These are phyloP conservation scores for Neurospora cerealis DNA, from an alignment of 495 filamentous ascomycete genomes.

Conservation along the genomic window DNA sequence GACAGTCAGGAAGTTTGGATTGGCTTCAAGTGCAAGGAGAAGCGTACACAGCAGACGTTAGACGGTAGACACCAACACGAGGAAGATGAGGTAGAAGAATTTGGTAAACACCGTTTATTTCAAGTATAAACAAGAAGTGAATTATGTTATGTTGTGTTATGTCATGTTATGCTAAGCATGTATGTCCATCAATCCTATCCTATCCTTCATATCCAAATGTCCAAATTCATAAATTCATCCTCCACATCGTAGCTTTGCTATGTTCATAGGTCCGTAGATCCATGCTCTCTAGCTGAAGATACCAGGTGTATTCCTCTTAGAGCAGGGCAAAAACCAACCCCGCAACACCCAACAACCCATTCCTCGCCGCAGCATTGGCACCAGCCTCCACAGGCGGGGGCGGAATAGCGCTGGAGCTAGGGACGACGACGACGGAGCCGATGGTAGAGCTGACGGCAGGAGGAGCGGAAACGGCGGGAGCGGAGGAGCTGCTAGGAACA, in stretches of 20 bases:
- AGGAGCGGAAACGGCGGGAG: neutral
- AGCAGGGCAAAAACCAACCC: neutral
- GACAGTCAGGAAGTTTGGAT: too few relatives aligned
- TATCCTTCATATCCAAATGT: neutral
- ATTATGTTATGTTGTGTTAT: neutral
- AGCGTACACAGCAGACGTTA: too few relatives aligned
- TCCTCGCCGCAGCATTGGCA: neutral
- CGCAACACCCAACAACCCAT: neutral
- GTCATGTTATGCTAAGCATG: neutral
- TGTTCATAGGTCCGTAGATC: neutral
- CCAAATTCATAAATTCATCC: neutral
- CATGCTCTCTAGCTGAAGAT: neutral
- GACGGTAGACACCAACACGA: too few relatives aligned
- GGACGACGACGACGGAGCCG: neutral
- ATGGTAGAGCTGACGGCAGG: neutral
- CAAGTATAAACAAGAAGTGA: neutral
- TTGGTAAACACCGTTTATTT: neutral
- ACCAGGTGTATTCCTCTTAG: neutral
- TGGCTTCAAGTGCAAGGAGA: too few relatives aligned
- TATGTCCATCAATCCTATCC: neutral
- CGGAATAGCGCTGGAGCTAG: neutral
- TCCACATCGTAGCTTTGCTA: neutral
- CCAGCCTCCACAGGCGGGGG: neutral
- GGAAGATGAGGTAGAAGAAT: too few relatives aligned
- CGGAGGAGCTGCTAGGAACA: neutral